Evolutionary conservation across 1,284 basidiomycete species (phyloP).

Genomic region (Clitocybe nebularis): DNA sequence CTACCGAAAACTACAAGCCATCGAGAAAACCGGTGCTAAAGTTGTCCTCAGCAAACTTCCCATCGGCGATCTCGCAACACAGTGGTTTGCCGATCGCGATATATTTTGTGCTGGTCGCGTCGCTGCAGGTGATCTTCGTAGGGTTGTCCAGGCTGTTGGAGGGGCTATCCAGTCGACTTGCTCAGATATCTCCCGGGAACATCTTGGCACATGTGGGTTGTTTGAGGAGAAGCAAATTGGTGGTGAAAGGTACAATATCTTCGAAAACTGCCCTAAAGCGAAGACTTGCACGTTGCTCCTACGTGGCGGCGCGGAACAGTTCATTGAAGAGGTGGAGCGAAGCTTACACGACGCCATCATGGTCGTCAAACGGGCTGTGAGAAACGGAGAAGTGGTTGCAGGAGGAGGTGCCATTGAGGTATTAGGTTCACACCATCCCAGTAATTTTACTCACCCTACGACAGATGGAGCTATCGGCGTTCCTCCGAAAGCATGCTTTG

Average conservation of each 20-base stretch:
- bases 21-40: slow-evolving; percentile 95
- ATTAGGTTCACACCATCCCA: slow-evolving; percentile 18
- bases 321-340: slow-evolving; percentile 97
- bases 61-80: slow-evolving; percentile 97
- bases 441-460: slow-evolving; percentile 4
- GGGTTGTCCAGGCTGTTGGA: slow-evolving; percentile 95
- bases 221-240: slow-evolving; percentile 98
- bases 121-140: slow-evolving; percentile 84
- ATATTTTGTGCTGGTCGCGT: slow-evolving; percentile 99
- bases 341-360: slow-evolving; percentile 99
- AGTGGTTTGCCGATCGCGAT: slow-evolving; percentile 98
- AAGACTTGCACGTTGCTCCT: slow-evolving; percentile 97
- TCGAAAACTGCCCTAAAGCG: slow-evolving; percentile 91
- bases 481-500: slow-evolving; percentile 86
- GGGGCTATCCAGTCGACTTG: slow-evolving; percentile 95
- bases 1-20: slow-evolving; percentile 95
- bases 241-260: slow-evolving; percentile 96
- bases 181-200: slow-evolving; percentile 86
- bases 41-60: slow-evolving; percentile 98
- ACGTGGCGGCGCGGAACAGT: slow-evolving; percentile 97
- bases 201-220: slow-evolving; percentile 87
- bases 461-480: slow-evolving; percentile 93
- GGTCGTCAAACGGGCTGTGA: slow-evolving; percentile 97
- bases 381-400: slow-evolving; percentile 94
- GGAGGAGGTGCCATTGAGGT: slow-evolving; percentile 98